Percentiles rank a stretch among this genome's conserved stretches.
These are phyloP conservation scores for Clarireedia homoeocarpa DNA, from an alignment of 2,329 filamentous ascomycete genomes.

Conservation along the genomic window DNA sequence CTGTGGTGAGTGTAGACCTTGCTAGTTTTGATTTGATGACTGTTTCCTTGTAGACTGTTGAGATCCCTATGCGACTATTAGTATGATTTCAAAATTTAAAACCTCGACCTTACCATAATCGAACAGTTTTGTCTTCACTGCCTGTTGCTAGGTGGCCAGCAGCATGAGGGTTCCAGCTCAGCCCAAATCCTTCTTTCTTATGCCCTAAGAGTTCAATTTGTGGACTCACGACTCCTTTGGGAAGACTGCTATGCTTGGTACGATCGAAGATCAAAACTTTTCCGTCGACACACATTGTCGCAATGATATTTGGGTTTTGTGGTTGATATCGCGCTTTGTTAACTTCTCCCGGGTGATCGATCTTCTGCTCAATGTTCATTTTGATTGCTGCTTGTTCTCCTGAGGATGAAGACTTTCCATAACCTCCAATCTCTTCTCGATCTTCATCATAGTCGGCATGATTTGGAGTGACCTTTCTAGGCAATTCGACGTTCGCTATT, in stretches of 20 bases:
- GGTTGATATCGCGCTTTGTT: constrained; percentile 98
- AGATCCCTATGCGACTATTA: constrained; percentile 55
- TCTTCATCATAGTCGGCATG: constrained; percentile 85
- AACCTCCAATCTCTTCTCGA: constrained; percentile 86
- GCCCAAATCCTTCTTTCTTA: constrained; percentile 79
- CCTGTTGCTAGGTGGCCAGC: constrained; percentile 78
- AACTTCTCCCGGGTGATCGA: constrained; percentile 92
- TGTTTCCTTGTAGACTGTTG: constrained; percentile 62
- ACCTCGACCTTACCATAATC: constrained; percentile 61
- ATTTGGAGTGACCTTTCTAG: constrained; percentile 67
- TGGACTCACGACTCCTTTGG: constrained; percentile 45
- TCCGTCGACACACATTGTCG: constrained; percentile 82
- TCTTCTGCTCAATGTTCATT: constrained; percentile 90
- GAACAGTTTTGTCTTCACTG: constrained; percentile 85
- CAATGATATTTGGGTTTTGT: constrained; percentile 94
- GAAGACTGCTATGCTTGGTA: constrained; percentile 80
- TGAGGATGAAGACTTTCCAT: constrained; percentile 56
- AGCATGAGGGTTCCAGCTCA: constrained; percentile 82
- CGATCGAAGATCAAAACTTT: constrained; percentile 90
- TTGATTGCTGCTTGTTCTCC: constrained; percentile 69
- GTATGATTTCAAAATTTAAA: neutral
- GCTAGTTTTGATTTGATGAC: constrained; percentile 61
- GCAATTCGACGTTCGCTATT: constrained; percentile 89
- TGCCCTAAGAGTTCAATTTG: constrained; percentile 70
- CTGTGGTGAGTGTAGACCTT: constrained; percentile 81